Evolutionary conservation across 2,329 filamentous ascomycete species (phyloP), one percentile per base, ranked within the genome.

Genomic region (Metarhizium sp.): DNA sequence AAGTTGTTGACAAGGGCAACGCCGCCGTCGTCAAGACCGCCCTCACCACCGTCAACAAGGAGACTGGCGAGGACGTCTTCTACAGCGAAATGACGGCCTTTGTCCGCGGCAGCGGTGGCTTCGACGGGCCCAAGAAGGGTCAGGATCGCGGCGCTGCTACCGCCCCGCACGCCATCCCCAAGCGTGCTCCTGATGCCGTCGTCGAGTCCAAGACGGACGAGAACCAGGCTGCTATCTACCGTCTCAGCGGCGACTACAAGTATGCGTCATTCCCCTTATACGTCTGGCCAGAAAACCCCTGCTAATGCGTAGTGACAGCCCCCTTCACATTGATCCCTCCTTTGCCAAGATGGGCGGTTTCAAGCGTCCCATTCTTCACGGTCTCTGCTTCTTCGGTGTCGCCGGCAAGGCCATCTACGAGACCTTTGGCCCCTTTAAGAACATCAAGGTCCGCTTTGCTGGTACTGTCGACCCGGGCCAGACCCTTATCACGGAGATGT

Each of bases 1-100:
- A 99, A 71, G 92, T 97, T 10, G 82, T 96, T 50, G 94, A 99
- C 78, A 99, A 97, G 81, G 92, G 92, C 65, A 87, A 83, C 62
- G 91, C 92, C 18, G 92, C 90, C 58, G 79, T 97, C 55, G 82
- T 95, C 55, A 87, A 92, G 66, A 84, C 80, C 20, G 90, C 88
- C 60, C 85, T 86, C 62, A 89, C 86, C 38, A 97, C 94, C 49
- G 85, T 90, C 69, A 85, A 96, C 68, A 90, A 89, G 57, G 85
- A 83, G 62, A 94, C 85, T 0, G 90, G 90, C 63, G 89, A 95
- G 69, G 88, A 95, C 57, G 75, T 99, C 60, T 97, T 97, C 76
- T 97, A 97, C 79, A 97, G 96, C 74, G 94, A 99, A 73, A 84
- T 82, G 60, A 92, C 88, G n/a, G 83, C 92, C 62, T 96, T 99